A percentile compares a stretch with the other conserved stretches of the same genome.
Conservation (phyloP, 2,329 filamentous ascomycete species). For the Delphinella strobiligena region DNA sequence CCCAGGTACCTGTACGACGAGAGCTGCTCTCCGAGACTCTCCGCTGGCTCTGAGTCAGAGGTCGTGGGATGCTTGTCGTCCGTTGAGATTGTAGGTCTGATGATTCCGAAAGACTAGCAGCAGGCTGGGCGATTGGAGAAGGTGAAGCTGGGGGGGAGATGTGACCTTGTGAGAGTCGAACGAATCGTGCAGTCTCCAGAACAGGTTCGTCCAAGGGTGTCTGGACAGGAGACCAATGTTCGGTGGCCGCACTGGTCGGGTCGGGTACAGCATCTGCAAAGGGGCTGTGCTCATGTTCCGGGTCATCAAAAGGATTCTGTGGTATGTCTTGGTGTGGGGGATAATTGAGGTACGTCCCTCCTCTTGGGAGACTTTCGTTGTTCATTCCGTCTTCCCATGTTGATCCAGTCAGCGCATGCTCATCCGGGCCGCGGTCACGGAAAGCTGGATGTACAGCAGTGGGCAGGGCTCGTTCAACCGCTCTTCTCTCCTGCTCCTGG, state of each 20-base stretch:
- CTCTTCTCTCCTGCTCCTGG: constrained; percentile 20
- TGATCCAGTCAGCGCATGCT: constrained; percentile 1
- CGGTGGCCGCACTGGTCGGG: constrained; percentile 12
- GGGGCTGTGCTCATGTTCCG: constrained; percentile 8
- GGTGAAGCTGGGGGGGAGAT: constrained; percentile 30
- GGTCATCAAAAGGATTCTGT: constrained; percentile 18
- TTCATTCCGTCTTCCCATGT: too few relatives aligned
- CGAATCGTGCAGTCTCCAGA: constrained; percentile 35
- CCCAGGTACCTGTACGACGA: constrained; percentile 40
- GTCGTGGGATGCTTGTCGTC: constrained; percentile 12
- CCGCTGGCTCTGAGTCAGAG: constrained; percentile 27
- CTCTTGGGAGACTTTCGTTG: constrained; percentile 11
- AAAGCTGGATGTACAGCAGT: constrained; percentile 23
- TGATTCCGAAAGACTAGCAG: constrained; percentile 42
- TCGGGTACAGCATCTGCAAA: constrained; percentile 5
- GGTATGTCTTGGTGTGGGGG: constrained; percentile 10
- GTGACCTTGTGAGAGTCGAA: constrained; percentile 32
- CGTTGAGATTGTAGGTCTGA: constrained; percentile 26
- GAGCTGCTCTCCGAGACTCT: constrained; percentile 24
- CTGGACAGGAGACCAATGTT: constrained; percentile 21
- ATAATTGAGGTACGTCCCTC: constrained; percentile 16
- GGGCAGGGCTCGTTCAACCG: constrained; percentile 11
- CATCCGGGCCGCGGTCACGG: constrained; percentile 11
- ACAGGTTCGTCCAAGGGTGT: constrained; percentile 34
- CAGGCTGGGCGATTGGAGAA: constrained; percentile 30